Conservation (phyloP, 305 asterid genomes). For the Fraxinus latifolia region DNA sequence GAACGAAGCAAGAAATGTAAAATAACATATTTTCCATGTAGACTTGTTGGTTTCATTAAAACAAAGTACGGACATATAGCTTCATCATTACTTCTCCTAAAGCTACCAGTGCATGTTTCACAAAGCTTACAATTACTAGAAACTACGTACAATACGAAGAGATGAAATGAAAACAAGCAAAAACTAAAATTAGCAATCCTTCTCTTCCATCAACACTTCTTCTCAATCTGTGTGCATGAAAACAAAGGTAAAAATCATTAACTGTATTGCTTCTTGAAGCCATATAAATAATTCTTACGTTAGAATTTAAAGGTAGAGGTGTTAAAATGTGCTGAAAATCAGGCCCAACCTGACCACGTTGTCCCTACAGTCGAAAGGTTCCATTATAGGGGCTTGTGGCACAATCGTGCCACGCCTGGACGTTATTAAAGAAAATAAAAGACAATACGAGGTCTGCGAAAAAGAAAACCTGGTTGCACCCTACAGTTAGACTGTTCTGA, state of each 20-base stretch:
- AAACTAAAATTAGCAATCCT: constrained; percentile 14
- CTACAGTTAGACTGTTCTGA: neutral
- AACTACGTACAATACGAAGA: neutral
- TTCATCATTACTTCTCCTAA: neutral
- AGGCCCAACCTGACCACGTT: neutral
- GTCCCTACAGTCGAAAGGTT: neutral
- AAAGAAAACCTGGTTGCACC: neutral
- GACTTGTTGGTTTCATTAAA: neutral
- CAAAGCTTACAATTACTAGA: neutral
- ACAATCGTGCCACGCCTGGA: neutral
- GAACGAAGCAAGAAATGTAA: neutral
- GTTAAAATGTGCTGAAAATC: neutral
- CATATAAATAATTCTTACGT: neutral
- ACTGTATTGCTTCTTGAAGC: neutral
- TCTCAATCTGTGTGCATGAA: constrained; percentile 31
- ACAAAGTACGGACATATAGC: neutral
- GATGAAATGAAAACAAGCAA: neutral
- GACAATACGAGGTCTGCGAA: neutral
- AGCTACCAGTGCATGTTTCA: neutral
- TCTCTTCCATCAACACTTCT: constrained; percentile 19
- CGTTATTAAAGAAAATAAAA: neutral
- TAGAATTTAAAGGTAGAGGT: neutral
- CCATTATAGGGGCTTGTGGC: neutral
- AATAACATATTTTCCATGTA: neutral
- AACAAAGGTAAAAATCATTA: constrained; percentile 2